phyloP scores from a whole-genome alignment of 2,329 filamentous ascomycete species.

The Claviceps quebecensis region DNA sequence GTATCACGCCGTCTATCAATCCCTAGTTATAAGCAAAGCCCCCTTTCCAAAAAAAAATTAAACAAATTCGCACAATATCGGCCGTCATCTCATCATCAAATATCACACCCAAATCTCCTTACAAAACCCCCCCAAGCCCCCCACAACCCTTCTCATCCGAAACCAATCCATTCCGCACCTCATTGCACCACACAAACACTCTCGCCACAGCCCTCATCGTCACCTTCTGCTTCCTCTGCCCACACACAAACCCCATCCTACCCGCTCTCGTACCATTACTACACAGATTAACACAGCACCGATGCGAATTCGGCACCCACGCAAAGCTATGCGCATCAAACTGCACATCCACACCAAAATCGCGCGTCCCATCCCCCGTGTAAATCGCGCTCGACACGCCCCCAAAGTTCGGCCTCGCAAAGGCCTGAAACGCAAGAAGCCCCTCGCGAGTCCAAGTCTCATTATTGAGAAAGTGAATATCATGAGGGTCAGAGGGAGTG shows the following conservation, averaged over 20 bases:
- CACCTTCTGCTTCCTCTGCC: background rate
- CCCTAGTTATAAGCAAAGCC: background rate
- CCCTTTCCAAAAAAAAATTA: background rate
- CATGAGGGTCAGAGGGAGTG: background rate
- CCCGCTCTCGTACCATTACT: background rate
- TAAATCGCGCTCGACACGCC: background rate
- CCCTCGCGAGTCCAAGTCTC: background rate
- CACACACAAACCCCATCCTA: background rate
- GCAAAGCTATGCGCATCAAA: constrained; percentile 3
- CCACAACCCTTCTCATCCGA: background rate
- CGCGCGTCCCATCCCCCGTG: background rate
- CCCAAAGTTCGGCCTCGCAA: background rate
- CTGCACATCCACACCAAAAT: background rate
- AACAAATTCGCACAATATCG: background rate
- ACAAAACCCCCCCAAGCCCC: background rate
- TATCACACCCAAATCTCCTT: background rate
- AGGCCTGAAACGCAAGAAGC: background rate
- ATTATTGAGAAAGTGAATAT: background rate
- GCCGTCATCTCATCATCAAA: background rate
- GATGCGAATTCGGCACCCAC: constrained; percentile 1
- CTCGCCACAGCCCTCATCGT: background rate
- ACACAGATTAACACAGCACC: constrained; percentile 4
- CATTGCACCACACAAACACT: background rate
- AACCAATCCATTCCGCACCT: background rate
- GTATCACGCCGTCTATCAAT: too few species aligned